phyloP scores from a whole-genome alignment of 352 stramenopile genomes.

The Halophytophthora batemanensis region DNA sequence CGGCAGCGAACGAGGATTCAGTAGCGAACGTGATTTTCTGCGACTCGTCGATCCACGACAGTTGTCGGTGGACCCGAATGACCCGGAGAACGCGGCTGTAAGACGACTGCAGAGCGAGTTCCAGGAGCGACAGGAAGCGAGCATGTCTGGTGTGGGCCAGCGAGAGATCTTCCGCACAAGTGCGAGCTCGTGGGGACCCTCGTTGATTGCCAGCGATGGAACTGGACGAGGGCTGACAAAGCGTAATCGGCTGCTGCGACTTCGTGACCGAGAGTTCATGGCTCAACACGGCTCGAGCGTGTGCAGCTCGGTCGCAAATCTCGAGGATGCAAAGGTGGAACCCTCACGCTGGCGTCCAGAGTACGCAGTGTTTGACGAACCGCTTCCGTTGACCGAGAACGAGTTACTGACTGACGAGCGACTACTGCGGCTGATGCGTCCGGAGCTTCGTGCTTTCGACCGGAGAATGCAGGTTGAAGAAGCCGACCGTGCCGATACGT shows the following conservation, averaged over 20 bases:
- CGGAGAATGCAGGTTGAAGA: slow-evolving; percentile 40
- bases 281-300: slow-evolving; percentile 46
- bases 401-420: slow-evolving; percentile 56
- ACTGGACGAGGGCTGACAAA: slow-evolving; percentile 41
- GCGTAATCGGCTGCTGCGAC: slow-evolving; percentile 55
- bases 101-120: slow-evolving; percentile 35
- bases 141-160: slow-evolving; percentile 28
- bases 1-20: slow-evolving; percentile 33
- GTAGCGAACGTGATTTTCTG: slow-evolving; percentile 64
- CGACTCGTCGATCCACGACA: slow-evolving; percentile 36
- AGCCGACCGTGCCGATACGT: slow-evolving; percentile 27
- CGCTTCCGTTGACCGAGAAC: slow-evolving; percentile 59
- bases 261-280: slow-evolving; percentile 49
- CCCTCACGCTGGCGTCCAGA: slow-evolving; percentile 20
- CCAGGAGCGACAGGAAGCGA: slow-evolving; percentile 35
- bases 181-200: too few species aligned
- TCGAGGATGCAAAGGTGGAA: slow-evolving; percentile 20
- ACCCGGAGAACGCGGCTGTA: slow-evolving; percentile 60
- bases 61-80: slow-evolving; percentile 61
- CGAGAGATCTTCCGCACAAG: slow-evolving; percentile 3
- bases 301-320: slow-evolving; percentile 19
- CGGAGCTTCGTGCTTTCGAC: slow-evolving; percentile 60
- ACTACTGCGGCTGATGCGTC: slow-evolving; percentile 59
- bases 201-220: slow-evolving; percentile 13
- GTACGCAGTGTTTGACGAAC: slow-evolving; percentile 53